Base-by-base conservation (phyloP, 2,329 filamentous ascomycete genomes). In the Nakataea oryzae region DNA sequence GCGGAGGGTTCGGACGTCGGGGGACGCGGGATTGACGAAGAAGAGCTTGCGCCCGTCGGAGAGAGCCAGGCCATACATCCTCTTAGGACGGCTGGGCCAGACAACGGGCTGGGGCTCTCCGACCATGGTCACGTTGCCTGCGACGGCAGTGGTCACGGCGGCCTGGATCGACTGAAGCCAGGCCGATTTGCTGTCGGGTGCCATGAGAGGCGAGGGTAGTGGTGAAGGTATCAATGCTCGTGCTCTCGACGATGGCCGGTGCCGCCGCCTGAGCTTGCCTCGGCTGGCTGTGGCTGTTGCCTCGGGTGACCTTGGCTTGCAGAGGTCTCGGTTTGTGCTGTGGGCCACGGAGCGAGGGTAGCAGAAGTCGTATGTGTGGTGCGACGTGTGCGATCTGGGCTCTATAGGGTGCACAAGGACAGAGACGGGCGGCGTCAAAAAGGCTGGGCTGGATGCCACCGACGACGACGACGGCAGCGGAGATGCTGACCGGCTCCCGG, bases 1-100 rank as follows among this genome's bases (percentile, higher is more conserved):
- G 32, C 81, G 76, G 34, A 84, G 71, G 30, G 81, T 70, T 61
- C 76, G 75, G 59, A 76, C 69, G 63, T 75, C 72, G n/a, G 73
- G 66, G 47, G 73, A 70, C 8, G 78, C 78, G n/a, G 78, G 70
- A 4, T 81, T 67, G 47, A 76, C 74, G 54, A 83, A 71, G 30
- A 77, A 64, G 28, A 82, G 67, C 12, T 66, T 70, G 21, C 73
- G 73, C 9, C 73, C 74, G 61, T 79, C 74, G n/a, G 74, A 75
- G 56, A 78, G 69, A 41, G 70, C 71, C 61, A 81, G 71, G 64
- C 73, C 71, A 69, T 78, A 82, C 60, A 75, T 70, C 61, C 75
- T 73, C 62, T 79, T 75, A 11, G 75, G 72, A 13, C 74, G 70
- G 41, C 26, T 28, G 60, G 70, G 67, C 3, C 75, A 75, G 29